Base-by-base conservation (phyloP, 108 stramenopile species). In the Skeletonema menzelii region DNA sequence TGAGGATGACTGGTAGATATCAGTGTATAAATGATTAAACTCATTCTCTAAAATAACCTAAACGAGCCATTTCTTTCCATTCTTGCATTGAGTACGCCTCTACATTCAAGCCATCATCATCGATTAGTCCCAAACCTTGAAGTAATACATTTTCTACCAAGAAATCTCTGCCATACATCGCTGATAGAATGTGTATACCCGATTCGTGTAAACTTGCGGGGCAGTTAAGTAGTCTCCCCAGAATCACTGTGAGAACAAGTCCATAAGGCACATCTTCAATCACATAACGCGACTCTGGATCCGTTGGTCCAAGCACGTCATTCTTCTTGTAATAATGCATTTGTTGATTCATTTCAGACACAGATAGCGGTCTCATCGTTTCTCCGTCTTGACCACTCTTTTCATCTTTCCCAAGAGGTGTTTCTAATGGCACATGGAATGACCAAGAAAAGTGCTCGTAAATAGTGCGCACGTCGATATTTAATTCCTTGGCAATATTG, bases 181-280 rank as follows among this genome's bases (percentile, higher is more conserved):
- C 79, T 14, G 86, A 85, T 4, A 85, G 26, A 20, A 89, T 84
- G 26, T 59, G 30, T 17, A 89, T 69, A 19, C 88, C 88, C 24
- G 86, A 69, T 62, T 85, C 84, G 57, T 89, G 88, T 35, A 89
- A 68, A 0, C 65, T 28, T 19, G 88, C 88, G 12, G 88, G 88
- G 38, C 76, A 60, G 34, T 68, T 68, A 0, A 84, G 71, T 56
- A 87, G 20, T 57, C 74, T 40, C 35, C 88, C 88, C 22, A 89
- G 71, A 12, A 77, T 62, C 8, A 87, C 76, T 17, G 74, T 85
- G 17, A 84, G 57, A 8, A 71, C 77, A 17, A 89, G 42, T 1
- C 88, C 88, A 73, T 85, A 89, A 15, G 88, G 88, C 13, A 89
- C 83, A 75, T 89, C 88, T 72, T 89, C 88, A 6, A 86, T 74